phyloP scores from a whole-genome alignment of 805 yeast genomes.

The Starmerella lactis-condensi region DNA sequence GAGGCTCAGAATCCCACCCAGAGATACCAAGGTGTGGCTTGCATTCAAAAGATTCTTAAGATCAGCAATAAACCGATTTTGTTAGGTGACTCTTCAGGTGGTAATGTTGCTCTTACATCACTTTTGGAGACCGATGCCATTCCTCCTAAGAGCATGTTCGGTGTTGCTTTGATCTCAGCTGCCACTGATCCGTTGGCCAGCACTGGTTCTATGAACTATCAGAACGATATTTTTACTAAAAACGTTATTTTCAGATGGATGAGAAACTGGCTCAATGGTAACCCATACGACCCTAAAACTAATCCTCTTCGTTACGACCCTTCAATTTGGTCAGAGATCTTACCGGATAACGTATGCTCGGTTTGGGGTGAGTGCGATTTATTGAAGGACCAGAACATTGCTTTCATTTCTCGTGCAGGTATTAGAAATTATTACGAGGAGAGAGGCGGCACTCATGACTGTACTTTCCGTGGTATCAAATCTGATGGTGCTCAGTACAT shows the following conservation, averaged over 20 bases:
- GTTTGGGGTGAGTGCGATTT: conserved; percentile 15
- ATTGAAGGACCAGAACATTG: conserved; percentile 10
- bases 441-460: conserved; percentile 15
- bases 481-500: conserved; percentile 7
- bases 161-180: conserved; percentile 12
- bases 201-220: conserved; percentile 7
- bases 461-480: conserved; percentile 9
- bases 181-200: conserved; percentile 9
- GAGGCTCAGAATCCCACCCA: conserved; percentile 17
- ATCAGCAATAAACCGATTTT: conserved; percentile 15
- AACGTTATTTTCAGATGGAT: conserved; percentile 7
- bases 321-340: conserved; percentile 9
- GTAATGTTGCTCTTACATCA: conserved; percentile 15
- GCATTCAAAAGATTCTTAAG: conserved; percentile 12
- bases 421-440: conserved; percentile 8
- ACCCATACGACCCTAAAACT: conserved; percentile 9
- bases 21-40: conserved; percentile 15
- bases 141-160: conserved; percentile 3
- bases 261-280: conserved; percentile 2
- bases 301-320: conserved; percentile 9
- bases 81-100: conserved; percentile 23
- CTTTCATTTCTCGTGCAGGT: conserved; percentile 4
- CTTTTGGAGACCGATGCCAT: conserved; percentile 4
- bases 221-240: conserved; percentile 6
- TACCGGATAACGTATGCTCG: conserved; percentile 7